Evolutionary conservation across 2,329 filamentous ascomycete genomes (phyloP).

Genomic region (Ophiocordyceps camponoti-saundersi): DNA sequence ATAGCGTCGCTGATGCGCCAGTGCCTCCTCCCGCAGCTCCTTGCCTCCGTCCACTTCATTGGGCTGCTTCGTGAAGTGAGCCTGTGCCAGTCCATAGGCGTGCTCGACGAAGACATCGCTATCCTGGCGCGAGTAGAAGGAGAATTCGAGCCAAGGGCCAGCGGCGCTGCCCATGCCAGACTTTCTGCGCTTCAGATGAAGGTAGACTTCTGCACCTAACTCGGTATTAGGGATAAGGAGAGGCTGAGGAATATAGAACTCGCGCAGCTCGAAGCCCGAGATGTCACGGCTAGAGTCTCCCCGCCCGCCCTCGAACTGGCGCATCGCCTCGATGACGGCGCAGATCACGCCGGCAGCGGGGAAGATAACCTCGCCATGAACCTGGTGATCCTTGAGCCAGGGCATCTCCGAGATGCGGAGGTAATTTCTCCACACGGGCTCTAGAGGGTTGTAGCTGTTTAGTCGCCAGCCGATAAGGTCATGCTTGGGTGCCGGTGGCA

Average conservation of each 20-base stretch:
- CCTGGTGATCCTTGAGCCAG: slow-evolving; percentile 1
- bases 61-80: not conserved
- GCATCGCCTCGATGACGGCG: slow-evolving; percentile 1
- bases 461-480: slow-evolving; percentile 1
- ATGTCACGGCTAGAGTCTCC: not conserved
- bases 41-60: not conserved
- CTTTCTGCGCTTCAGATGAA: not conserved
- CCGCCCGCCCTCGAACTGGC: not conserved
- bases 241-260: not conserved
- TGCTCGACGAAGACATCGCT: not conserved
- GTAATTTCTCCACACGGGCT: not conserved
- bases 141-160: slow-evolving; percentile 1
- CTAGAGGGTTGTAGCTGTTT: not conserved
- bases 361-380: slow-evolving; percentile 1
- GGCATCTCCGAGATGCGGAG: not conserved
- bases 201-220: not conserved
- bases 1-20: not conserved
- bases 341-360: not conserved
- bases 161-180: not conserved
- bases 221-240: not conserved
- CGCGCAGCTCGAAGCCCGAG: not conserved
- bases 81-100: not conserved
- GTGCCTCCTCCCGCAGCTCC: not conserved
- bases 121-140: slow-evolving; percentile 1
- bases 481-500: not conserved